Evolutionary conservation across 1,284 basidiomycete species (phyloP).

Genomic region (Hymenochaete sp.): DNA sequence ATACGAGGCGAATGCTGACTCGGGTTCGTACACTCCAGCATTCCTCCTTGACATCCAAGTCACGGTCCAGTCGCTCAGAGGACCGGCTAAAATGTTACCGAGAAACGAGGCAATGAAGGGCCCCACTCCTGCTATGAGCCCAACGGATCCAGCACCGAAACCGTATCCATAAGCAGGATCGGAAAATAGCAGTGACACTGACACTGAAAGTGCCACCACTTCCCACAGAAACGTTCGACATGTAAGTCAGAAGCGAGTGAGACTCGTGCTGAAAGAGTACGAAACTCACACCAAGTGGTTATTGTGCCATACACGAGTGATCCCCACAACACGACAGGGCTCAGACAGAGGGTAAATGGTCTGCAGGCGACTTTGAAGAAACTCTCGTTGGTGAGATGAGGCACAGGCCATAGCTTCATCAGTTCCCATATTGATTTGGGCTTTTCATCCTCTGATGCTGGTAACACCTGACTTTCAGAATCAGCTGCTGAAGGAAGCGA

Average conservation of each 20-base stretch:
- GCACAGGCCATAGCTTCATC: conserved; percentile 12
- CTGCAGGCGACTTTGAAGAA: conserved; percentile 15
- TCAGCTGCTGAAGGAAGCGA: neutral
- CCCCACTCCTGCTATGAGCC: conserved; percentile 19
- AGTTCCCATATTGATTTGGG: conserved; percentile 7
- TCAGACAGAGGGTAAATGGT: conserved; percentile 16
- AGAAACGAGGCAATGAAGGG: conserved; percentile 19
- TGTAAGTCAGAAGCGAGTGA: neutral
- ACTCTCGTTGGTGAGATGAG: conserved; percentile 13
- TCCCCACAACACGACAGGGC: conserved; percentile 18
- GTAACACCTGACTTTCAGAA: too few species aligned
- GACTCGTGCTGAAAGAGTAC: neutral
- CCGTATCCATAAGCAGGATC: conserved; percentile 18
- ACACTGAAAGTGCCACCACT: conserved; percentile 19
- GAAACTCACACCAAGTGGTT: conserved; percentile 17
- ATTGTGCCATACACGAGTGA: conserved; percentile 19
- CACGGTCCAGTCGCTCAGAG: conserved; percentile 18
- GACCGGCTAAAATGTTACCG: conserved; percentile 18
- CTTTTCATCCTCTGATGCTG: conserved; percentile 2
- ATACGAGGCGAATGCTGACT: conserved; percentile 14
- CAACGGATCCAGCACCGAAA: conserved; percentile 17
- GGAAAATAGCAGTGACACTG: conserved; percentile 18
- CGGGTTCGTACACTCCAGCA: conserved; percentile 17
- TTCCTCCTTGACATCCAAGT: conserved; percentile 16
- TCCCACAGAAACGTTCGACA: neutral